Evolutionary conservation across 78 protist genomes (phyloP), one percentile per base, ranked within the genome.

Genomic region (Dictyostelium discoideum): DNA sequence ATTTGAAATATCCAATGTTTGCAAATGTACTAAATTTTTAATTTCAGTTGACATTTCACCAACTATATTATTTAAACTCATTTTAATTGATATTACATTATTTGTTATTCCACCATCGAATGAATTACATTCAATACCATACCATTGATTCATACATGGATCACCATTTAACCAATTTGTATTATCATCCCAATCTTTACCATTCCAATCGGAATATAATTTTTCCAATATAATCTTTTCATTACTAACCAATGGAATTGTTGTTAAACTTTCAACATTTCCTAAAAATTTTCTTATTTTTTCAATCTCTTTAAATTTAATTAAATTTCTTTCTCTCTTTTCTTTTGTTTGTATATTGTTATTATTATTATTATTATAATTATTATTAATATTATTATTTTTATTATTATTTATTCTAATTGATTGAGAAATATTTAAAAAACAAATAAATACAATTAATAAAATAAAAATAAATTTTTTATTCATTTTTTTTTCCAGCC

Each of bases 131-230:
- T 3, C 39, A 9, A 90, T 44, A 73, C 95, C 95, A 48, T 69
- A 82, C 95, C 95, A 90, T 6, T 46, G 29, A 39, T 90, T 79
- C 2, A 18, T n/a, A 82, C 95, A 90, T 32, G 95, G 95, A 32
- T 90, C 95, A 18, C 88, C 87, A 3, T 3, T 24, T 54, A 37
- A 26, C 95, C 95, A 90, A 72, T 79, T 65, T 2, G 1, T 26
- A 40, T 69, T 82, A 3, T 39, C 39, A 20, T 1, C 10, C 95
- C 95, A 90, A 14, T 32, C 4, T 5, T 5, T 24, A 20, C 95
- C 95, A 37, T 20, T n/a, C 63, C 79, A 73, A 1, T 67, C 13
- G 5, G 22, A 50, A 83, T 54, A 90, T 16, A 90, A 46, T 73
- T 22, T 10, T 24, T 65, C 84, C 1, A 90, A 37, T 32, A 60